phyloP scores from a whole-genome alignment of 2,329 filamentous ascomycete species.

The Orbilia quercus region DNA sequence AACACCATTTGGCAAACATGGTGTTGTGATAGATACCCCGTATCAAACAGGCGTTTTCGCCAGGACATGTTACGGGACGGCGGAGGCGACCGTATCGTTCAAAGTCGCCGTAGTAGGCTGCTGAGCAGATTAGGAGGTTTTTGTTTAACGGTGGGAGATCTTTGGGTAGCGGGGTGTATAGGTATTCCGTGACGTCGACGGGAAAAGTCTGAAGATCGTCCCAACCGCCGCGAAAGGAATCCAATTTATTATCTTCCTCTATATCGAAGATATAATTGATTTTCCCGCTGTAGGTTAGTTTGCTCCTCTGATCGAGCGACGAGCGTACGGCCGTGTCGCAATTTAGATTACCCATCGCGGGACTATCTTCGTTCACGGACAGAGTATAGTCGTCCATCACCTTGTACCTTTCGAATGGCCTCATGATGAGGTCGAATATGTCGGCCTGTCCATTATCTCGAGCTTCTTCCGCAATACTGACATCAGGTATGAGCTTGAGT shows the following conservation, averaged over 20 bases:
- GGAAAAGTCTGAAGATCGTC: slow-evolving; percentile 36
- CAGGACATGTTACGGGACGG: slow-evolving; percentile 59
- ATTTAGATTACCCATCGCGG: slow-evolving; percentile 60
- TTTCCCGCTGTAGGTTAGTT: slow-evolving; percentile 14
- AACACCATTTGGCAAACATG: slow-evolving; percentile 63
- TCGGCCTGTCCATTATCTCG: slow-evolving; percentile 59
- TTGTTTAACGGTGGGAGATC: slow-evolving; percentile 64
- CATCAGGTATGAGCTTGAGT: slow-evolving; percentile 63
- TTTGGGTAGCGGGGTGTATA: slow-evolving; percentile 61
- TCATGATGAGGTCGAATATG: slow-evolving; percentile 62
- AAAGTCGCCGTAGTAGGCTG: slow-evolving; percentile 63
- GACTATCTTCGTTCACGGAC: slow-evolving; percentile 55
- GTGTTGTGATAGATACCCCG: slow-evolving; percentile 63
- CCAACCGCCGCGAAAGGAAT: background rate
- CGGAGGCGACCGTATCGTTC: slow-evolving; percentile 63
- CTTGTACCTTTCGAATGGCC: slow-evolving; percentile 58
- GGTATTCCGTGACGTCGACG: slow-evolving; percentile 55
- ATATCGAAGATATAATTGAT: background rate
- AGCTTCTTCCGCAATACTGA: slow-evolving; percentile 64
- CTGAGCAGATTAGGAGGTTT: slow-evolving; percentile 63
- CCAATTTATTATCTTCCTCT: no score
- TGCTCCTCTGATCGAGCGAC: slow-evolving; percentile 57
- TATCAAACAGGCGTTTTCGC: slow-evolving; percentile 61
- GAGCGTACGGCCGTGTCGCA: slow-evolving; percentile 62
- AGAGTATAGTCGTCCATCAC: slow-evolving; percentile 63